Conservation (phyloP, 208 protist genomes). For the Trypanosoma lewisi region DNA sequence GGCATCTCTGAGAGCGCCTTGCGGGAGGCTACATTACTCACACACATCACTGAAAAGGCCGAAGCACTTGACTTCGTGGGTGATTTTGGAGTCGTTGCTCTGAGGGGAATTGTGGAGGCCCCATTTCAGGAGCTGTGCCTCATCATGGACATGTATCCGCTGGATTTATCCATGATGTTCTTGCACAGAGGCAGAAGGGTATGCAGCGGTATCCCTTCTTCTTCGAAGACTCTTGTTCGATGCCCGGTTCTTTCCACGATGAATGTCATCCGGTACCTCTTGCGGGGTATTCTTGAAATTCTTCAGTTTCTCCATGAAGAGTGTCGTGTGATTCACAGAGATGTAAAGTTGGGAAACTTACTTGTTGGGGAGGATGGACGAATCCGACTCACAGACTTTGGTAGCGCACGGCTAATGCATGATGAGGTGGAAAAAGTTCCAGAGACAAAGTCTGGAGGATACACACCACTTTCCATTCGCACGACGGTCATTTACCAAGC, state of each 20-base stretch:
- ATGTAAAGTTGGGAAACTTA: constrained; percentile 90
- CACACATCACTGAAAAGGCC: constrained; percentile 7
- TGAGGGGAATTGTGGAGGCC: constrained; percentile 71
- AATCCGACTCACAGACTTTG: constrained; percentile 88
- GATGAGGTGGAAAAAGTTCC: constrained; percentile 1
- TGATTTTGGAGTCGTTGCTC: constrained; percentile 33
- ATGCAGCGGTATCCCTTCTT: background rate
- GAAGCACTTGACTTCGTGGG: background rate
- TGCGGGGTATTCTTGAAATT: constrained; percentile 67
- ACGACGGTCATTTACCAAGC: constrained; percentile 88
- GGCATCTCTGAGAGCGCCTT: constrained; percentile 70
- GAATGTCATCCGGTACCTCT: constrained; percentile 64
- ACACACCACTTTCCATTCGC: constrained; percentile 69
- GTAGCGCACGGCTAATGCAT: constrained; percentile 65
- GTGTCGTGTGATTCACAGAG: constrained; percentile 79
- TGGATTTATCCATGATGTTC: constrained; percentile 60
- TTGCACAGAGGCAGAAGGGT: constrained; percentile 5
- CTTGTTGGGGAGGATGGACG: constrained; percentile 59
- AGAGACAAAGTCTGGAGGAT: constrained; percentile 12
- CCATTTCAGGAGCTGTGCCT: constrained; percentile 81
- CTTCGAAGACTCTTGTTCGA: background rate
- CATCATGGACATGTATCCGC: constrained; percentile 65
- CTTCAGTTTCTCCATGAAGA: constrained; percentile 69
- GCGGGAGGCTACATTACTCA: constrained; percentile 71
- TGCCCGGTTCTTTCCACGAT: constrained; percentile 36